Base-by-base conservation (phyloP, 2,329 filamentous ascomycete genomes). In the Chlorencoelia australis region DNA sequence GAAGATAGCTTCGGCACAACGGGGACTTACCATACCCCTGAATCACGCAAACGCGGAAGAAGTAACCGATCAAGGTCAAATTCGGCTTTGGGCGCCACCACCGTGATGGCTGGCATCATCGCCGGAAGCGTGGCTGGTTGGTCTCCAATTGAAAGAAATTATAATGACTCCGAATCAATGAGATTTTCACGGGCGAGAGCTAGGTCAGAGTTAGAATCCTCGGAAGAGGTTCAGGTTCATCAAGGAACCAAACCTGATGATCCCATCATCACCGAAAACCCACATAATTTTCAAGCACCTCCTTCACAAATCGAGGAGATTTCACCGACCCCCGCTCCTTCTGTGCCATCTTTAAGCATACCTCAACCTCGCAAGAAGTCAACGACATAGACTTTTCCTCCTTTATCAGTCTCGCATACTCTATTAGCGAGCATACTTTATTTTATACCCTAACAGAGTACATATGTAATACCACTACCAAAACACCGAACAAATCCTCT, bases 101-200 rank as follows among this genome's bases (percentile, higher is more conserved):
- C 79, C 6, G 82, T 86, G 42, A 87, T 87, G 82, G 80, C 82
- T n/a, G 83, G 83, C 42, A 79, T 88, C 40, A 75, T 88, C 33
- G 83, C 82, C 7, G 82, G 81, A 28, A 80, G 79, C 51, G 73
- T 88, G 21, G 81, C 77, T 10, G 80, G 79, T 19, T 88, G 82
- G 82, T 83, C 80, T 31, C 82, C 82, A 1, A 79, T 62, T 81
- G 81, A 41, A 75, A 79, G 72, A 7, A 61, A 58, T 32, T 45
- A 50, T 33, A 42, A 37, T 13, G 52, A 54, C 11, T 41, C 41
- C 18, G 53, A 54, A 16, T 45, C 45, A 21, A 48, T 44, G 49
- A 47, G 45, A 35, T 61, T 47, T 42, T 46, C 42, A 39, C 53
- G 52, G 7, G 33, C 38, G 9, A 45, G 43, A 26, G 48, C 40